Conservation (phyloP, 441 rosid species). For the Gossypium lobatum region DNA sequence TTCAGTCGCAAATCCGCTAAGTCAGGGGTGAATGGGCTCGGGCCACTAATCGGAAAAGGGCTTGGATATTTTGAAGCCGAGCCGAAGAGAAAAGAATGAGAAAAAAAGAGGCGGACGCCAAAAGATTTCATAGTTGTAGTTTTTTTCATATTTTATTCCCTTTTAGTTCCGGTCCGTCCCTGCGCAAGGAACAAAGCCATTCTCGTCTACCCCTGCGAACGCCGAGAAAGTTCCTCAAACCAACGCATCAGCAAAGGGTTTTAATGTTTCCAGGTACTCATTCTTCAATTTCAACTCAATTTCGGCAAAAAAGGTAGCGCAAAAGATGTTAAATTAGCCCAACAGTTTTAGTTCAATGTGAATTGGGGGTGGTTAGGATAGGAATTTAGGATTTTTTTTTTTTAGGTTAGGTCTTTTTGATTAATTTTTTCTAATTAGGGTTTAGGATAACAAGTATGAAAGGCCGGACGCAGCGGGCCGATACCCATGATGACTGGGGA, state of each 20-base stretch:
- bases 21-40: neutral
- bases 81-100: neutral
- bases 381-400: conserved; percentile 4
- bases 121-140: neutral
- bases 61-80: conserved; percentile 16
- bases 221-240: neutral
- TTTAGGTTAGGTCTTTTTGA: neutral
- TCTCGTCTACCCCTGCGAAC: neutral
- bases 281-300: neutral
- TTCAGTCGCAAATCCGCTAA: neutral
- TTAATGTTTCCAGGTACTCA: conserved; percentile 13
- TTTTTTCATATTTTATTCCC: neutral
- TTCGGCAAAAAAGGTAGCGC: neutral
- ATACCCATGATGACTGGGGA: conserved; percentile 86
- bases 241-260: neutral
- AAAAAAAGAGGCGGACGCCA: conserved; percentile 25
- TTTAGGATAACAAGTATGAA: conserved; percentile 33
- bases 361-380: neutral
- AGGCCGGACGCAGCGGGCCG: conserved; percentile 59
- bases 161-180: conserved; percentile 22
- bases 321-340: conserved; percentile 7
- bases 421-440: neutral
- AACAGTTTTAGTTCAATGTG: neutral
- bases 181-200: neutral
- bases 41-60: neutral